Conservation (phyloP, 2,329 filamentous ascomycete species). For the Pestalotiopsis sp. region DNA sequence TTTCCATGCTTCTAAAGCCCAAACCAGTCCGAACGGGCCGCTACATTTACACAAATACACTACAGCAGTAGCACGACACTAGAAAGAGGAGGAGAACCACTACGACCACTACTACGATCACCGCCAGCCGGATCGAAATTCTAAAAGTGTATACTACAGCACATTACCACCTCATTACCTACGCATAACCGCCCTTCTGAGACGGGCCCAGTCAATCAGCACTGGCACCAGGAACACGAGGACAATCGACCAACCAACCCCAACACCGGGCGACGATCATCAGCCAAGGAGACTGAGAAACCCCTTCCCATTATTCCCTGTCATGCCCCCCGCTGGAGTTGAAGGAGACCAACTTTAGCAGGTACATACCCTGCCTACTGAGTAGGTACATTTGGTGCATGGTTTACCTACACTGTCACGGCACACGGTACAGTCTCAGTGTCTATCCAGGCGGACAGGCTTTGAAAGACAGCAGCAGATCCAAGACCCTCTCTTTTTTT, state of each 20-base stretch:
- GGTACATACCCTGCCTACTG: background rate
- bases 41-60: background rate
- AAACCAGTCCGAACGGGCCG: background rate
- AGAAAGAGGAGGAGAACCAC: background rate
- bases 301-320: background rate
- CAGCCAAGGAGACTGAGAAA: background rate
- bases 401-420: background rate
- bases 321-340: background rate
- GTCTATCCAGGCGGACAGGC: too few relatives aligned
- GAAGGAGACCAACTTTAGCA: background rate
- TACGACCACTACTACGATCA: background rate
- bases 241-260: background rate
- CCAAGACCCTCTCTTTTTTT: too few relatives aligned
- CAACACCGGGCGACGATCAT: background rate
- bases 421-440: background rate
- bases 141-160: background rate
- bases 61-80: background rate
- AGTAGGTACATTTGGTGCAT: too few relatives aligned
- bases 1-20: background rate
- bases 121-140: background rate
- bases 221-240: background rate
- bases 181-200: background rate
- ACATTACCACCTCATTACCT: background rate
- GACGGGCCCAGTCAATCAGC: background rate
- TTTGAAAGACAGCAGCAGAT: too few relatives aligned